Conservation (phyloP, 2,329 filamentous ascomycete species). For the Aspergillus phoenicis region DNA sequence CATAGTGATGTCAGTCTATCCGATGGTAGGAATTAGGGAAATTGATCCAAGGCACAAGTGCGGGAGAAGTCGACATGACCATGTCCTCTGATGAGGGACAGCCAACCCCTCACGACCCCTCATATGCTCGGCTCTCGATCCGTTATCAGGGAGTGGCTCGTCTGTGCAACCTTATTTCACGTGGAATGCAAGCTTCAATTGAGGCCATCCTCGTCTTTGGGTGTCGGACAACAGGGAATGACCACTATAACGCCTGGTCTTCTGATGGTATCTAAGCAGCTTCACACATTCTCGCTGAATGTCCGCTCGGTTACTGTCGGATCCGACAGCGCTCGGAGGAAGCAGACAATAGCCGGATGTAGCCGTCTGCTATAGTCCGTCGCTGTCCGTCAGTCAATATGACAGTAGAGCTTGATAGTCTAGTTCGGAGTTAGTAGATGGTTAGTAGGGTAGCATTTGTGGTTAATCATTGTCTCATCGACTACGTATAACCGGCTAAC, state of each 20-base stretch:
- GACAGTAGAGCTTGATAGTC: no score
- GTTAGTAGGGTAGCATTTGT: no score
- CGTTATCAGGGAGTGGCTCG: not conserved
- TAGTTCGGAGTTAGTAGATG: no score
- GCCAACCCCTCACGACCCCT: constrained; percentile 1
- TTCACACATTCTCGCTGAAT: not conserved
- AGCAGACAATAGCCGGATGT: not conserved
- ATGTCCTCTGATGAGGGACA: not conserved
- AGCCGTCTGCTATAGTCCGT: not conserved
- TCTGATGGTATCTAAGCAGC: not conserved
- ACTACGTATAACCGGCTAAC: no score
- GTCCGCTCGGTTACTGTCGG: constrained; percentile 4
- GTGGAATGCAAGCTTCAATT: not conserved
- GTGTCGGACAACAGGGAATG: not conserved
- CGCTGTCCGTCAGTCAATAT: not conserved
- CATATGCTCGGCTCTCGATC: not conserved
- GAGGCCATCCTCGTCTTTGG: not conserved
- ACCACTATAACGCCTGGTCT: not conserved
- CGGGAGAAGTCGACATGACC: not conserved
- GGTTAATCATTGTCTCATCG: no score
- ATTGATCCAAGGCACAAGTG: not conserved
- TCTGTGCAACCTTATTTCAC: not conserved
- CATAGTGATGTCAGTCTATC: constrained; percentile 5
- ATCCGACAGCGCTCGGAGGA: not conserved
- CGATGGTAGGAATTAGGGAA: no score